Evolutionary conservation across 805 yeast species (phyloP).

Genomic region (Wickerhamomyces bisporus): DNA sequence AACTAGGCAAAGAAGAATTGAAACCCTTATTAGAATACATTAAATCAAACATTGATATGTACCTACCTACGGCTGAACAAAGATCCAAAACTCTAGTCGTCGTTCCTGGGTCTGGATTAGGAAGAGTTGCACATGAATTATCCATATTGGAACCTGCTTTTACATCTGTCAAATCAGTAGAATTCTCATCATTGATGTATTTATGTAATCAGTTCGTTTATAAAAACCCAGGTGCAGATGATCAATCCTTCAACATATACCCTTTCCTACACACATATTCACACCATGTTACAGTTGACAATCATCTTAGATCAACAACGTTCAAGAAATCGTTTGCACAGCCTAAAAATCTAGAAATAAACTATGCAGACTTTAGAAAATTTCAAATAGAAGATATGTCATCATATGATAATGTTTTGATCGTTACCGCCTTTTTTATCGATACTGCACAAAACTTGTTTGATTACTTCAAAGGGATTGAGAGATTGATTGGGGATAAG

Average conservation of each 20-base stretch:
- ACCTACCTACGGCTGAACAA: constrained; percentile 22
- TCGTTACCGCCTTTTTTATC: constrained; percentile 71
- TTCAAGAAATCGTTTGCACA: constrained; percentile 26
- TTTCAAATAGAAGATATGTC: constrained; percentile 33
- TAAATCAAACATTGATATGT: constrained; percentile 31
- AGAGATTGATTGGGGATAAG: constrained; percentile 35
- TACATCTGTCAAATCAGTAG: constrained; percentile 62
- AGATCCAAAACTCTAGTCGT: constrained; percentile 44
- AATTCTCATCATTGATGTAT: constrained; percentile 72
- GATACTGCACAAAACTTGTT: constrained; percentile 90
- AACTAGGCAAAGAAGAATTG: constrained; percentile 42
- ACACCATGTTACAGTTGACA: constrained; percentile 43
- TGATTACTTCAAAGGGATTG: constrained; percentile 66
- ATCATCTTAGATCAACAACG: constrained; percentile 46
- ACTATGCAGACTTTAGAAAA: constrained; percentile 60
- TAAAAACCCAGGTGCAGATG: constrained; percentile 11
- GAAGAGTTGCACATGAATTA: constrained; percentile 67
- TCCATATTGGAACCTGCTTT: constrained; percentile 33
- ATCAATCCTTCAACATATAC: constrained; percentile 19
- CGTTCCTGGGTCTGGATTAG: constrained; percentile 88
- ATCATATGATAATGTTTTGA: constrained; percentile 41
- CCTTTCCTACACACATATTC: constrained; percentile 68
- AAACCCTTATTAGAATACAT: constrained; percentile 52
- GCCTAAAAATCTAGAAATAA: constrained; percentile 44
- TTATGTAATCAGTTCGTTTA: constrained; percentile 59